Evolutionary conservation across 2,329 filamentous ascomycete genomes (phyloP), one percentile per base, ranked within the genome.

Genomic region (Aquanectria penicillioides): DNA sequence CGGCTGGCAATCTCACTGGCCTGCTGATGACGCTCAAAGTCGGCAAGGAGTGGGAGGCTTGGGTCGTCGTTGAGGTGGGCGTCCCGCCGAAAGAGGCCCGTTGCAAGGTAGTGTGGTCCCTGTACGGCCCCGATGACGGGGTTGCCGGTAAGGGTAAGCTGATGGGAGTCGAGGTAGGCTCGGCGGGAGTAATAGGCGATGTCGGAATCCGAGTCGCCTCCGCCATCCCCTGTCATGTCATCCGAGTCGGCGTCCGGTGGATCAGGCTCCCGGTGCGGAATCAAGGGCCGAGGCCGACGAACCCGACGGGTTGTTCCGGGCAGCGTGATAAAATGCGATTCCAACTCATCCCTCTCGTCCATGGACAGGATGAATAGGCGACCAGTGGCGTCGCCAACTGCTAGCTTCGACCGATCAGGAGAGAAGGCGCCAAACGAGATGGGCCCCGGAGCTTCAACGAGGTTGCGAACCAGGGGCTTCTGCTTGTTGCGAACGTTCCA

Each of bases 321-420:
- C 2, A 83, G 46, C 1, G 70, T 74, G 9, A 77, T 64, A 40
- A 78, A 77, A 17, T 76, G 68, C 1, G 71, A 62, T 9, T 72
- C 65, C 0, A 71, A 68, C 18, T 74, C 74, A 26, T 80, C 76
- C 10, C 79, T 77, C 15, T 81, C 76, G 53, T 86, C 78, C 3
- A 82, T 69, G 0, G 81, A 82, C 3, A 89, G 69, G 1, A 89
- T 65, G 57, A 84, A 87, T 0, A 89, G 78, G 6, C 85, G 82
- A 1, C 87, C 87, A 3, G 83, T 87, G 0, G 84, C 85, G 67
- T 89, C 87, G 15, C 87, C 87, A 10, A 89, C 74, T 2, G 84
- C 77, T 2, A 89, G 77, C 61, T 80, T 83, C 2, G 82, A 79
- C 28, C 75, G 77, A 65, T 88, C 82, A 0, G 82, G 81, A 0